These are phyloP conservation scores for Ophiocordyceps unilateralis DNA, from an alignment of 2,329 filamentous ascomycete species.

Conservation along the genomic window DNA sequence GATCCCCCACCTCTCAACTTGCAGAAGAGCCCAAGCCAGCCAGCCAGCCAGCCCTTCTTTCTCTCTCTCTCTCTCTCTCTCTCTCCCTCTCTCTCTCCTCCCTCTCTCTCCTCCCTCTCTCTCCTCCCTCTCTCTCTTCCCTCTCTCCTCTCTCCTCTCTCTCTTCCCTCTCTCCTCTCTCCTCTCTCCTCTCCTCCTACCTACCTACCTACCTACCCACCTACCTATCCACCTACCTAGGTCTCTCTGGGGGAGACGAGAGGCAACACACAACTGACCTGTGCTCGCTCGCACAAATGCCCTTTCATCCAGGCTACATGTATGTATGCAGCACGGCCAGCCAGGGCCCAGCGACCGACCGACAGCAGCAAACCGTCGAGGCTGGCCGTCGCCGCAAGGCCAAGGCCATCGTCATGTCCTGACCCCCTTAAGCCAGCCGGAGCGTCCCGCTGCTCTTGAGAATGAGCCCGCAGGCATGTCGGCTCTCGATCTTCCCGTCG, in stretches of 20 bases:
- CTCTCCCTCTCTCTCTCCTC: not conserved
- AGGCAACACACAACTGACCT: slow-evolving; percentile 1
- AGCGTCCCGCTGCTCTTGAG: not conserved
- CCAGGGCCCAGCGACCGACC: not conserved
- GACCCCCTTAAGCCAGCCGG: not conserved
- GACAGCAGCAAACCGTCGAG: slow-evolving; percentile 1
- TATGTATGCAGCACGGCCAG: slow-evolving; percentile 1
- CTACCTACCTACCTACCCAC: too few relatives aligned
- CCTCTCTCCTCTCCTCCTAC: not conserved
- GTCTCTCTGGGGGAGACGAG: slow-evolving; percentile 1
- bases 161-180: not conserved
- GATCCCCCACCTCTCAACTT: not conserved
- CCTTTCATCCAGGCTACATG: not conserved
- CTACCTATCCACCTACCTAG: too few relatives aligned
- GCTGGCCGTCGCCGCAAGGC: not conserved
- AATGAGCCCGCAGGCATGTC: slow-evolving; percentile 1
- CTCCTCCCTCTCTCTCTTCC: not conserved
- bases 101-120: not conserved
- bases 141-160: not conserved
- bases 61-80: not conserved
- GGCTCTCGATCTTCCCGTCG: slow-evolving; percentile 2
- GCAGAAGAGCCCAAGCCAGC: slow-evolving; percentile 1
- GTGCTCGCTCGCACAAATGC: slow-evolving; percentile 1
- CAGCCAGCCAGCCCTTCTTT: too few relatives aligned
- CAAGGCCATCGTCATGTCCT: slow-evolving; percentile 2